Conservation (phyloP, 2,329 filamentous ascomycete species). For the Colletotrichum spinosum region DNA sequence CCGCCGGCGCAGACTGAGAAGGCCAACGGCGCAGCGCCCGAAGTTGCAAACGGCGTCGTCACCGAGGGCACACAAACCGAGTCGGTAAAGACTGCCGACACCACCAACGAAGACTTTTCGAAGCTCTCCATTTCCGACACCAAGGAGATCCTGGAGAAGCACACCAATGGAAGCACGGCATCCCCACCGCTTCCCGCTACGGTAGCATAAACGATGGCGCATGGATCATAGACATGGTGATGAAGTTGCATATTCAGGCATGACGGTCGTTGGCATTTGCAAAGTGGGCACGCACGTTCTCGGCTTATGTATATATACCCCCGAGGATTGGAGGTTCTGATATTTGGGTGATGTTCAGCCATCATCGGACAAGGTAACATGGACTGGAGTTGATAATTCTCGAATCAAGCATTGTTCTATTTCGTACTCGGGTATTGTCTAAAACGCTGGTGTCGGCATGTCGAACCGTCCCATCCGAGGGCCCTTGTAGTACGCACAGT, state of each 20-base stretch:
- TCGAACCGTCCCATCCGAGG: conserved; percentile 20
- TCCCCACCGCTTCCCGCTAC: neutral
- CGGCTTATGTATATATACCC: conserved; percentile 26
- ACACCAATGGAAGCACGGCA: conserved; percentile 17
- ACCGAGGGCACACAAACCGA: conserved; percentile 45
- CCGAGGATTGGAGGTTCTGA: conserved; percentile 16
- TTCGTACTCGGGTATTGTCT: neutral
- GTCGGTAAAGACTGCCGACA: conserved; percentile 39
- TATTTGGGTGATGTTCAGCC: neutral
- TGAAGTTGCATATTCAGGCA: neutral
- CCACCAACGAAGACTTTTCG: conserved; percentile 42
- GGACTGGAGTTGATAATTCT: conserved; percentile 23
- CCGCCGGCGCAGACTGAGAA: conserved; percentile 40
- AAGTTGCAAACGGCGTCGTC: conserved; percentile 28
- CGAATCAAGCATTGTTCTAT: neutral
- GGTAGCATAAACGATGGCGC: neutral
- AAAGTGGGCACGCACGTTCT: conserved; percentile 1
- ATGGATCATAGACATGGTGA: conserved; percentile 14
- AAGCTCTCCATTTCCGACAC: conserved; percentile 45
- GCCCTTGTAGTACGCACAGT: neutral
- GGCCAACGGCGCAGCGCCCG: conserved; percentile 23
- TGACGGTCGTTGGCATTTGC: conserved; percentile 1
- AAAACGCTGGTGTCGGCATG: conserved; percentile 17
- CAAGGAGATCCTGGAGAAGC: conserved; percentile 32
- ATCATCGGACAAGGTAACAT: conserved; percentile 19